A percentile compares a stretch with the other conserved stretches of the same genome.
Conservation (phyloP, 345 rosid genomes). For the Cardamine chenopodiifolia region DNA sequence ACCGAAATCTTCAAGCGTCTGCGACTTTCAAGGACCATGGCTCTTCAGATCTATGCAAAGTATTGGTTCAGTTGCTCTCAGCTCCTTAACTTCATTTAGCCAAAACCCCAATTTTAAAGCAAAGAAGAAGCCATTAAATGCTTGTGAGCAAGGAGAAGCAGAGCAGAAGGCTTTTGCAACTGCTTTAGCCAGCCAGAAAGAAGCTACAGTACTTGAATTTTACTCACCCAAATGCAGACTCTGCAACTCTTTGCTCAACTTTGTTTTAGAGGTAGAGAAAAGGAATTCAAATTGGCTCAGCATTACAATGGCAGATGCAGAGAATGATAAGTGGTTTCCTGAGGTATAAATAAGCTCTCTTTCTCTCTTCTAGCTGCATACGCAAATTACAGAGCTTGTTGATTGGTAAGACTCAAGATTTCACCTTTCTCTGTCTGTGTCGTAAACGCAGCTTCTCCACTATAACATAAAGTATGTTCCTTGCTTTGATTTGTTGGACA, state of each 20-base stretch:
- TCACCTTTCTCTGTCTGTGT: not conserved
- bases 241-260: conserved; percentile 72
- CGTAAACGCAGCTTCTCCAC: conserved; percentile 71
- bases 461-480: conserved; percentile 90
- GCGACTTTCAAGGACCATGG: conserved; percentile 72
- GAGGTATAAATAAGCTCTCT: conserved; percentile 54
- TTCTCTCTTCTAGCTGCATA: not conserved
- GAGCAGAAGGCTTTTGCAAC: conserved; percentile 85
- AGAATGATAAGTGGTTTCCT: conserved; percentile 92
- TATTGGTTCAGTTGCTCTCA: conserved; percentile 62
- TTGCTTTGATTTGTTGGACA: conserved; percentile 90
- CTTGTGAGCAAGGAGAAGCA: conserved; percentile 81
- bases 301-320: conserved; percentile 90
- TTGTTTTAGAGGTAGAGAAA: conserved; percentile 68
- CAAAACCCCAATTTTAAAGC: conserved; percentile 8
- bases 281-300: conserved; percentile 79
- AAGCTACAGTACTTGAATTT: conserved; percentile 82
- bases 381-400: not conserved
- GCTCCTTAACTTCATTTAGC: conserved; percentile 46
- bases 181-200: conserved; percentile 76
- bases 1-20: conserved; percentile 45
- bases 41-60: conserved; percentile 69
- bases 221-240: conserved; percentile 91
- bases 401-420: conserved; percentile 1
- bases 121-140: conserved; percentile 47